A percentile compares a stretch with the other conserved stretches of the same genome.
Evolutionary conservation across 1,139 yeast species (phyloP).

Genomic region (Saccharomyces uvarum): DNA sequence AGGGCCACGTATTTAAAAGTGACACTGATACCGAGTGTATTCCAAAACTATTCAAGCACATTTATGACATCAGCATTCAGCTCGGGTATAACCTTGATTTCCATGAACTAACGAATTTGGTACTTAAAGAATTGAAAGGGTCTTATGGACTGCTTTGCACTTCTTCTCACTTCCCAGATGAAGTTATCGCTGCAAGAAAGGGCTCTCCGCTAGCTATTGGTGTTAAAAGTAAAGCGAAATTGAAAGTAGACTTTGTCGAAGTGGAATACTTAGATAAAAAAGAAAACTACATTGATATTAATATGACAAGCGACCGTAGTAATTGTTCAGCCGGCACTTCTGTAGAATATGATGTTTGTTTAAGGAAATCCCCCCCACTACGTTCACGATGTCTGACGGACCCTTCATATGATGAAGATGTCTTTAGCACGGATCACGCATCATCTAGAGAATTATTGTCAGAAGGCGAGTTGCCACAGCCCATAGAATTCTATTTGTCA

Average conservation of each 20-base stretch:
- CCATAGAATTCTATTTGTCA: conserved; percentile 91
- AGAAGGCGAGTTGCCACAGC: conserved; percentile 87
- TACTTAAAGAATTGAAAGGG: conserved; percentile 88
- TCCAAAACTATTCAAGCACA: conserved; percentile 87
- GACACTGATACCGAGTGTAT: conserved; percentile 98
- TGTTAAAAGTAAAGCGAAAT: conserved; percentile 87
- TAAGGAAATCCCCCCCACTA: conserved; percentile 10
- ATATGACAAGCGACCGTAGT: conserved; percentile 14
- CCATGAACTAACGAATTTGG: conserved; percentile 87
- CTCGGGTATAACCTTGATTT: conserved; percentile 71
- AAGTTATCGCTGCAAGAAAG: conserved; percentile 93
- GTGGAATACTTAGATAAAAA: conserved; percentile 80
- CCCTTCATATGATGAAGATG: conserved; percentile 30
- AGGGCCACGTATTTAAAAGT: conserved; percentile 78
- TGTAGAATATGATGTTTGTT: background rate
- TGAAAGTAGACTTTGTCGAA: conserved; percentile 96
- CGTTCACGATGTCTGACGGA: conserved; percentile 15
- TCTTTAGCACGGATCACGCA: conserved; percentile 59
- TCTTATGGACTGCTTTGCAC: conserved; percentile 93
- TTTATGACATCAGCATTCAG: conserved; percentile 70
- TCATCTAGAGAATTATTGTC: conserved; percentile 88
- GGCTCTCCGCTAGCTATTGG: conserved; percentile 97
- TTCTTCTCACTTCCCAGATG: conserved; percentile 89
- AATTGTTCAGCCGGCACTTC: background rate
- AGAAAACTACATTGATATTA: conserved; percentile 34